phyloP scores from a whole-genome alignment of 176 grass and related monocot genomes.

The Avena atlantica region DNA sequence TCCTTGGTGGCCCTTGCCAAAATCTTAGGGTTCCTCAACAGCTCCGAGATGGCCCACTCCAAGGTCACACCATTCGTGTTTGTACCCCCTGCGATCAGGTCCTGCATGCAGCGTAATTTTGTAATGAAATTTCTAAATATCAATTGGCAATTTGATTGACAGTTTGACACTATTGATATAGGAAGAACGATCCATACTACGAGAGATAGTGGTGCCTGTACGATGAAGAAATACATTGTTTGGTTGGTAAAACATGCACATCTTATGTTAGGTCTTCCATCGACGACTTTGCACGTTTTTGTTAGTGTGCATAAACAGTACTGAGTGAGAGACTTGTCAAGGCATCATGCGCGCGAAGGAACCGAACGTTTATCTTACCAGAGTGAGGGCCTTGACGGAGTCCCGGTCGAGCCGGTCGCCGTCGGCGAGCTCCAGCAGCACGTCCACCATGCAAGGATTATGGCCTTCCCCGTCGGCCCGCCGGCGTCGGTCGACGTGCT shows the following conservation, averaged over 20 bases:
- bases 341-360: too few species aligned
- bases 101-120: slow-evolving; percentile 18
- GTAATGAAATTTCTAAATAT: not conserved
- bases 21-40: slow-evolving; percentile 26
- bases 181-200: too few species aligned
- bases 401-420: slow-evolving; percentile 38
- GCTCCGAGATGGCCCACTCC: slow-evolving; percentile 58
- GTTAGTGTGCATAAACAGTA: too few species aligned
- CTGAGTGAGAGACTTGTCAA: too few species aligned
- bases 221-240: too few species aligned
- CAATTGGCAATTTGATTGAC: not conserved
- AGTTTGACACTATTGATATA: not conserved
- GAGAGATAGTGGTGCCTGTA: too few species aligned
- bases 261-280: too few species aligned
- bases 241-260: too few species aligned
- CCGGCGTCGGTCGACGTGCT: slow-evolving; percentile 36
- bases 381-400: slow-evolving; percentile 51
- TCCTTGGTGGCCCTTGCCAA: slow-evolving; percentile 38
- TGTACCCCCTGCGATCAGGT: slow-evolving; percentile 39
- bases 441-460: slow-evolving; percentile 44
- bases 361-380: not conserved
- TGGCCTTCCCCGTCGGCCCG: slow-evolving; percentile 1
- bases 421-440: slow-evolving; percentile 56
- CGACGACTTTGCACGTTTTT: too few species aligned
- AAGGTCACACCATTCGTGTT: slow-evolving; percentile 6